Conservation (phyloP, 2,329 filamentous ascomycete genomes). For the Fusarium sp. region DNA sequence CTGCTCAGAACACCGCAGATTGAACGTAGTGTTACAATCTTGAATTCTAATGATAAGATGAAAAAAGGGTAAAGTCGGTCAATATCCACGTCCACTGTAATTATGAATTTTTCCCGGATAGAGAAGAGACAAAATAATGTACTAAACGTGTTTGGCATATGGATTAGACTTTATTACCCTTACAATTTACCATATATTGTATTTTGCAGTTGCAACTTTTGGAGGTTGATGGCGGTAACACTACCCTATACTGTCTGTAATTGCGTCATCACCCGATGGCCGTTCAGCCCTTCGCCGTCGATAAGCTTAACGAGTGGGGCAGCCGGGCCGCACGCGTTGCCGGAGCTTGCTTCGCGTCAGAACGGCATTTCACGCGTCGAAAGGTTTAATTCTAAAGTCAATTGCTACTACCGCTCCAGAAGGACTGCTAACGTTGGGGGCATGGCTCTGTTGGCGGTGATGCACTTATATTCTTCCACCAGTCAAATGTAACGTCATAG, state of each 20-base stretch:
- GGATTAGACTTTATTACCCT: rapidly evolving
- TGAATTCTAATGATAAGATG: rapidly evolving
- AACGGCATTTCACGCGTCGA: neutral
- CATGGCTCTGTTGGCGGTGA: neutral
- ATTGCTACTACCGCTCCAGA: too few relatives aligned
- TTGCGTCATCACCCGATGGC: neutral
- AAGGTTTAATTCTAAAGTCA: neutral
- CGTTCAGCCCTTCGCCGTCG: neutral
- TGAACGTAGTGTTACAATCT: rapidly evolving
- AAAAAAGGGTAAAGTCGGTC: neutral
- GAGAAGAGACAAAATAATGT: rapidly evolving
- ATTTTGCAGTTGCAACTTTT: rapidly evolving
- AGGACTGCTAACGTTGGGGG: conserved; percentile 8
- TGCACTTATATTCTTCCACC: conserved; percentile 21
- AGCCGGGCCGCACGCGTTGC: neutral
- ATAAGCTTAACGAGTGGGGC: conserved; percentile 12
- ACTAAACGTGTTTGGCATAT: rapidly evolving
- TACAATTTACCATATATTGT: rapidly evolving
- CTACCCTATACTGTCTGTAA: neutral
- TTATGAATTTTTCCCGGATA: rapidly evolving
- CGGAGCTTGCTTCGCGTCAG: neutral
- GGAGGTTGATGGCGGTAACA: neutral
- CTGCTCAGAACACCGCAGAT: rapidly evolving
- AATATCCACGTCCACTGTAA: neutral
- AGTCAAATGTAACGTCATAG: conserved; percentile 21